phyloP scores from a whole-genome alignment of 495 filamentous ascomycete species.

The Bathelium albidoporum region DNA sequence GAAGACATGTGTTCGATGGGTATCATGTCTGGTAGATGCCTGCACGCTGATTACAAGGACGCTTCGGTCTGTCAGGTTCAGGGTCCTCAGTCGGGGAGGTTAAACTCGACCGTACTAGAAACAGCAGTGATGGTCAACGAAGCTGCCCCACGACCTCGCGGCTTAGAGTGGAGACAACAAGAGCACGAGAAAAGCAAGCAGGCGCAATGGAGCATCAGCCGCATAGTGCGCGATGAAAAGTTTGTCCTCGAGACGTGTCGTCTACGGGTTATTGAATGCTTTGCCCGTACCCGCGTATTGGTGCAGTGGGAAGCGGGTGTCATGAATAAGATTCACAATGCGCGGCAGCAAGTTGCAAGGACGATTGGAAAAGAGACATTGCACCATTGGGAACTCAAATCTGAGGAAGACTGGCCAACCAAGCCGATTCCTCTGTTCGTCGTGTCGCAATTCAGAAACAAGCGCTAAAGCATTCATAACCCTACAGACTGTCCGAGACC shows the following conservation, averaged over 20 bases:
- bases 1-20: conserved; percentile 6
- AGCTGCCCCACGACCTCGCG: conserved; percentile 5
- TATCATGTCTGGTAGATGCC: conserved; percentile 8
- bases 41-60: conserved; percentile 8
- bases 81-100: not conserved
- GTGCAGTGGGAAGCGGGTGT: conserved; percentile 7
- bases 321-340: conserved; percentile 9
- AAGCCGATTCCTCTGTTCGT: conserved; percentile 9
- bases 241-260: conserved; percentile 5
- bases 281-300: conserved; percentile 3
- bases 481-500: no score
- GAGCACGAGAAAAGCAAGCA: conserved; percentile 4
- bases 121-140: conserved; percentile 9
- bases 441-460: not conserved
- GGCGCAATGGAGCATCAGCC: conserved; percentile 4
- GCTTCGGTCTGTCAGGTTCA: conserved; percentile 4
- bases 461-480: not conserved
- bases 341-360: conserved; percentile 1
- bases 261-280: conserved; percentile 8
- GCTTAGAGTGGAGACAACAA: not conserved
- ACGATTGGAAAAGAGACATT: conserved; percentile 9
- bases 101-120: conserved; percentile 2
- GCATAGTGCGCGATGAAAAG: not conserved
- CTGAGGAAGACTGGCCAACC: conserved; percentile 7
- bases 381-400: conserved; percentile 10